Conservation (phyloP, 2,329 filamentous ascomycete genomes). For the Beauveria bassiana region DNA sequence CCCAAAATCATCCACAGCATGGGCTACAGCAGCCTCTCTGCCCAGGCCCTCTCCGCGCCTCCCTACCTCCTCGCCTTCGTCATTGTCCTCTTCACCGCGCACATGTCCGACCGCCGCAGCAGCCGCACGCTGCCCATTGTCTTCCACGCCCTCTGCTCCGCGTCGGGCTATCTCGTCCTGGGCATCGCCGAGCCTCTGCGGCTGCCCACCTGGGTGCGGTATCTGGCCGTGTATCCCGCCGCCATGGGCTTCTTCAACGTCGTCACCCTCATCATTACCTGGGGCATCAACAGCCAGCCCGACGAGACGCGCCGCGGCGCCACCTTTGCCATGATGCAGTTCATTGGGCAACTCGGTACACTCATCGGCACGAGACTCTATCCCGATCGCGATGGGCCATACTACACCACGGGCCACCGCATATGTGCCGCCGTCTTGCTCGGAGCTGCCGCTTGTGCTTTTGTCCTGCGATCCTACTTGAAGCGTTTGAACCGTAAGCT, state of each 20-base stretch:
- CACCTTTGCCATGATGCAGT: slow-evolving; percentile 72
- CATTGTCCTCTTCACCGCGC: slow-evolving; percentile 63
- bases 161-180: slow-evolving; percentile 51
- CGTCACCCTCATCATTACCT: slow-evolving; percentile 77
- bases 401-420: slow-evolving; percentile 55
- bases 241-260: slow-evolving; percentile 75
- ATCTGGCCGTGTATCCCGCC: slow-evolving; percentile 71
- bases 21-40: slow-evolving; percentile 59
- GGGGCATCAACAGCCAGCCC: slow-evolving; percentile 81
- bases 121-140: slow-evolving; percentile 61
- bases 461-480: slow-evolving; percentile 46
- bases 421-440: slow-evolving; percentile 57
- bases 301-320: slow-evolving; percentile 62
- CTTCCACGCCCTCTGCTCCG: slow-evolving; percentile 59
- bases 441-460: slow-evolving; percentile 48
- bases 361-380: slow-evolving; percentile 61
- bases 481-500: slow-evolving; percentile 40
- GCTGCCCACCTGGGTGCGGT: slow-evolving; percentile 47
- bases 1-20: slow-evolving; percentile 72
- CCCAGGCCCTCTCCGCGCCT: slow-evolving; percentile 74
- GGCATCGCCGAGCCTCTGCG: slow-evolving; percentile 44
- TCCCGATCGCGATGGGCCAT: slow-evolving; percentile 51
- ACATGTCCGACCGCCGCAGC: slow-evolving; percentile 59
- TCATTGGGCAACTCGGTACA: slow-evolving; percentile 75
- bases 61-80: slow-evolving; percentile 73